phyloP scores from a whole-genome alignment of 2,329 filamentous ascomycete genomes.

The Phialophora tarda region DNA sequence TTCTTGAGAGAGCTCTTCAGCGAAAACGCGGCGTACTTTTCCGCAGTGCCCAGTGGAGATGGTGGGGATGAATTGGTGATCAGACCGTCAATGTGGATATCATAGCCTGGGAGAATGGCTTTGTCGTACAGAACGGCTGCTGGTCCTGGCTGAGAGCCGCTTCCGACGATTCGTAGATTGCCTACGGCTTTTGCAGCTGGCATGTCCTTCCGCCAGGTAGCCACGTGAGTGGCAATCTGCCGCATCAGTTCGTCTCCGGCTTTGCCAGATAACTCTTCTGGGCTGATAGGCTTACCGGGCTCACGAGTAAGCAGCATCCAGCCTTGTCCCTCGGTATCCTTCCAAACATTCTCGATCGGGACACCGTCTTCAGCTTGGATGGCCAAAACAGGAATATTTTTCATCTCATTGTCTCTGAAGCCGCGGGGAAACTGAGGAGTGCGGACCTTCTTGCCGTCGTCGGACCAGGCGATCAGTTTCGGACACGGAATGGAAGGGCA shows the following conservation, averaged over 20 bases:
- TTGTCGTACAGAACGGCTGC: constrained; percentile 30
- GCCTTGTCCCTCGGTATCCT: constrained; percentile 27
- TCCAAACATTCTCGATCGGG: constrained; percentile 4
- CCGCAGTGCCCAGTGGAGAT: constrained; percentile 18
- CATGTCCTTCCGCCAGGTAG: constrained; percentile 32
- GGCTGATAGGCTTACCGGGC: constrained; percentile 27
- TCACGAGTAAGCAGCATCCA: constrained; percentile 32
- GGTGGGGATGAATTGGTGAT: constrained; percentile 21
- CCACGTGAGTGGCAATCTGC: constrained; percentile 30
- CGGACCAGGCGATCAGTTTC: constrained; percentile 34
- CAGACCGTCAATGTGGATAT: constrained; percentile 30
- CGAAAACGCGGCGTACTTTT: constrained; percentile 23
- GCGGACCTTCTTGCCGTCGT: constrained; percentile 32
- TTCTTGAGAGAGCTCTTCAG: constrained; percentile 19
- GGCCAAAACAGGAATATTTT: constrained; percentile 15
- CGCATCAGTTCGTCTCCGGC: constrained; percentile 29
- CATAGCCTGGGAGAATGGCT: constrained; percentile 27
- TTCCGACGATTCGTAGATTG: constrained; percentile 30
- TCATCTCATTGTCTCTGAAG: constrained; percentile 16
- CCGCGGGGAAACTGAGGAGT: constrained; percentile 27
- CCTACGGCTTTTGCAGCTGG: constrained; percentile 28
- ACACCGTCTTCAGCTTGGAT: constrained; percentile 21
- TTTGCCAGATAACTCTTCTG: constrained; percentile 24
- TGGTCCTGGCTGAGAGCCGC: constrained; percentile 14
- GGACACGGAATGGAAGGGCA: constrained; percentile 34